Percentiles rank a stretch among this genome's conserved stretches.
Conservation (phyloP, 129 eudicot genomes). For the Pulicaria dysenterica region DNA sequence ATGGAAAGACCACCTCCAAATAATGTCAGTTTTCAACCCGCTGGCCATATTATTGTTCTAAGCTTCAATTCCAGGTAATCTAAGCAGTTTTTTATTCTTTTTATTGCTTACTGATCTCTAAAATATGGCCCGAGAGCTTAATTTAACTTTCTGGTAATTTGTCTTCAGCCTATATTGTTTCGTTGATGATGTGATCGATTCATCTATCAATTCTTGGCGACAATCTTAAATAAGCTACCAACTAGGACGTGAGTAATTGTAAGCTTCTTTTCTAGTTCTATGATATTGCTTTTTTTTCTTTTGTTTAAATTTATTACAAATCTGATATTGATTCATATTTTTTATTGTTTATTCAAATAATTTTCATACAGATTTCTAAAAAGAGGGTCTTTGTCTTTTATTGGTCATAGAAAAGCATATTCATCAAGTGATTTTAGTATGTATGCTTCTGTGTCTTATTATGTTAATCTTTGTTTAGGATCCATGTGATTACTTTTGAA, state of each 20-base stretch:
- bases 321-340: too few species aligned
- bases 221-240: slow-evolving; percentile 47
- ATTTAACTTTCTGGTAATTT: slow-evolving; percentile 2
- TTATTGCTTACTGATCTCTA: slow-evolving; percentile 9
- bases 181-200: slow-evolving; percentile 55
- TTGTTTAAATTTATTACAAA: too few species aligned
- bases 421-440: too few species aligned
- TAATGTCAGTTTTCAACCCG: slow-evolving; percentile 54
- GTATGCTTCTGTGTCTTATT: too few species aligned
- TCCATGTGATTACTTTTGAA: too few species aligned
- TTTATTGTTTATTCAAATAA: too few species aligned
- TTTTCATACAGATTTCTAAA: too few species aligned
- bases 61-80: slow-evolving; percentile 58
- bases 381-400: too few species aligned
- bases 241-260: slow-evolving; percentile 26
- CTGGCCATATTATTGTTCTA: slow-evolving; percentile 44
- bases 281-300: too few species aligned
- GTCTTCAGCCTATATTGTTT: slow-evolving; percentile 59
- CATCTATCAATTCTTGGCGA: slow-evolving; percentile 65
- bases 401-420: too few species aligned
- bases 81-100: background rate
- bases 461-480: too few species aligned
- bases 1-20: slow-evolving; percentile 60
- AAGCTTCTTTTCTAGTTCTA: too few species aligned
- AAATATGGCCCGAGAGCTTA: slow-evolving; percentile 8